phyloP scores from a whole-genome alignment of 225 moss, liverwort and hornwort genomes.

The Asterella californica region DNA sequence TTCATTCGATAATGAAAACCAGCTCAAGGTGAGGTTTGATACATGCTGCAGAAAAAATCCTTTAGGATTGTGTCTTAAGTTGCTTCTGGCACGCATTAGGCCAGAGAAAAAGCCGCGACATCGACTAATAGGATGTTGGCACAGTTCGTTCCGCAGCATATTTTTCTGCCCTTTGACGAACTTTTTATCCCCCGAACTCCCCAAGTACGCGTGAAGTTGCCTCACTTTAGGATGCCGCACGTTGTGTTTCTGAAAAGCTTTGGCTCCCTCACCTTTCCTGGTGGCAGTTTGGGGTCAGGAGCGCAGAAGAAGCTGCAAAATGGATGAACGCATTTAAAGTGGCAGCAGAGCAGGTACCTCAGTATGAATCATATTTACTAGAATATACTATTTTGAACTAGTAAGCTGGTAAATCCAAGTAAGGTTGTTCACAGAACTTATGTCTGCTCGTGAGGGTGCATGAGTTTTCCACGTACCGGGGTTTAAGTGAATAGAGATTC shows the following conservation, averaged over 20 bases:
- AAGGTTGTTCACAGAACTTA: too few species aligned
- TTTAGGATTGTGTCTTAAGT: neutral
- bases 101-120: neutral
- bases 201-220: neutral
- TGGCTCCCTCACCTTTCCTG: neutral
- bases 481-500: too few species aligned
- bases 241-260: neutral
- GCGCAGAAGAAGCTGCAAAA: slow-evolving; percentile 95
- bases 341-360: slow-evolving; percentile 75
- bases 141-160: neutral
- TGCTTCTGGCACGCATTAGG: neutral
- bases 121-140: neutral
- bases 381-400: neutral
- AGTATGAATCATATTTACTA: neutral
- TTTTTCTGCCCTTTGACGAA: neutral
- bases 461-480: neutral
- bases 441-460: too few species aligned
- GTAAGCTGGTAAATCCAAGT: too few species aligned
- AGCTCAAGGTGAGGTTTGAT: slow-evolving; percentile 54
- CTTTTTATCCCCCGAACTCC: neutral
- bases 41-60: too few species aligned
- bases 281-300: slow-evolving; percentile 79
- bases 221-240: neutral
- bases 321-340: slow-evolving; percentile 95
- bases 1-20: slow-evolving; percentile 77